Evolutionary conservation across 768 basidiomycete species (phyloP).

Genomic region (Calocybe indica): DNA sequence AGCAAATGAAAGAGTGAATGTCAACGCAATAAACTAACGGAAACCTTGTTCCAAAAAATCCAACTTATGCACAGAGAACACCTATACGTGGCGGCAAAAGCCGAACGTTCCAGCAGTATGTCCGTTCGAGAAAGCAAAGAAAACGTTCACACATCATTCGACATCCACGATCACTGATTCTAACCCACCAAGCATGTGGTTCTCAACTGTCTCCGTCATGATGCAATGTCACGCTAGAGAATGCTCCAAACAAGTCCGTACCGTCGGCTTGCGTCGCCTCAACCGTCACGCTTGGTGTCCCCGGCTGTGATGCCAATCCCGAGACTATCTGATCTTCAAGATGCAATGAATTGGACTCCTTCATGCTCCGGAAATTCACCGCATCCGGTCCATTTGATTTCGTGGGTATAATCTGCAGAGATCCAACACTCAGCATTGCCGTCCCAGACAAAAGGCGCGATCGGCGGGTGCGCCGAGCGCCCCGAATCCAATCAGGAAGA

Average conservation of each 20-base stretch:
- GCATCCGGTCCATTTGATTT: slow-evolving; percentile 76
- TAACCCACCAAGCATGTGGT: slow-evolving; percentile 5
- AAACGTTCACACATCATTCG: slow-evolving; percentile 1
- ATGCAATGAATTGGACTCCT: slow-evolving; percentile 89
- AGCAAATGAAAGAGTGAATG: neutral
- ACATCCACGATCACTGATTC: slow-evolving; percentile 6
- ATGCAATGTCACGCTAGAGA: slow-evolving; percentile 85
- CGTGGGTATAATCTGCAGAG: slow-evolving; percentile 70
- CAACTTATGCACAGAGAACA: too few relatives aligned
- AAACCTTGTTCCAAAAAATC: too few relatives aligned
- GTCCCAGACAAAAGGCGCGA: slow-evolving; percentile 1
- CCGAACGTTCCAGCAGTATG: neutral
- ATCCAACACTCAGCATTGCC: slow-evolving; percentile 17
- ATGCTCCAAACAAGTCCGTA: slow-evolving; percentile 77
- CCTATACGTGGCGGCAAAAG: neutral
- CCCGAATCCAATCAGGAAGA: too few relatives aligned
- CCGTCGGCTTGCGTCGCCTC: slow-evolving; percentile 30
- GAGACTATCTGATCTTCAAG: slow-evolving; percentile 61
- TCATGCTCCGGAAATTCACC: slow-evolving; percentile 84
- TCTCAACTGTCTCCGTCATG: slow-evolving; percentile 64
- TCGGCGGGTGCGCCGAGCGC: slow-evolving; percentile 4
- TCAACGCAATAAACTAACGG: slow-evolving; percentile 1
- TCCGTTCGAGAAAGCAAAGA: slow-evolving; percentile 2
- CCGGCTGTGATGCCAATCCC: slow-evolving; percentile 21
- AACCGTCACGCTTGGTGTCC: slow-evolving; percentile 31